Evolutionary conservation across 352 stramenopile genomes (phyloP), one percentile per base, ranked within the genome.

Genomic region (Phytophthora melonis): DNA sequence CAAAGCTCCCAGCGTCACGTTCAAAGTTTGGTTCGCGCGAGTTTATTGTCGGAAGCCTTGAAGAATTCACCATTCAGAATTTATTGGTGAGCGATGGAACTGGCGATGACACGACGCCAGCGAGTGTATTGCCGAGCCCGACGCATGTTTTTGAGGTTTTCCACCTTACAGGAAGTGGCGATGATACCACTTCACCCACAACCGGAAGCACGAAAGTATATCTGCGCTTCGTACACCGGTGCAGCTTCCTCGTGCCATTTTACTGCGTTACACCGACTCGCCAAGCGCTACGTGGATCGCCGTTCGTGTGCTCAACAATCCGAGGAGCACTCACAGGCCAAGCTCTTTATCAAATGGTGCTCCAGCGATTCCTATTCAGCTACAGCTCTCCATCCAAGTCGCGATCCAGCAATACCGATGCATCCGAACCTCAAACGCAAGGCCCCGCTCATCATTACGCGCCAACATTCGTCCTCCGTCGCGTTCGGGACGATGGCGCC

Each of bases 151-250:
- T 86, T 49, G 82, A 91, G 41, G 59, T 90, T 19, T 14, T 53
- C 14, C 39, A 52, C 4, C 45, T 70, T 13, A 0, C 43, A 53
- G 21, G 45, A 4, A 47, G 5, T 58, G 61, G 43, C 7, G 61
- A 70, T 23, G 19, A 74, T 45, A 57, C 61, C 41, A 55, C 55
- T 5, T 5, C 23, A 43, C 43, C 61, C 0, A 62, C 25, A 7
- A 16, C 54, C 23, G 30, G 19, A 2, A 74, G 54, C 11, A 43
- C 60, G 0, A 45, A n/a, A 47, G 0, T 90, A 18, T 79, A 78
- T 45, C 70, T 89, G 34, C 82, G 82, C 1, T 84, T 88, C 30
- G 50, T 91, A 10, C 84, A 91, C 43, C 74, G 82, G 0, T 74
- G 65, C 10, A 70, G 41, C 1, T 74, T 75, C 7, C 60, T 89